Conservation (phyloP, 179 eudicot species). For the Camellia oleifera region DNA sequence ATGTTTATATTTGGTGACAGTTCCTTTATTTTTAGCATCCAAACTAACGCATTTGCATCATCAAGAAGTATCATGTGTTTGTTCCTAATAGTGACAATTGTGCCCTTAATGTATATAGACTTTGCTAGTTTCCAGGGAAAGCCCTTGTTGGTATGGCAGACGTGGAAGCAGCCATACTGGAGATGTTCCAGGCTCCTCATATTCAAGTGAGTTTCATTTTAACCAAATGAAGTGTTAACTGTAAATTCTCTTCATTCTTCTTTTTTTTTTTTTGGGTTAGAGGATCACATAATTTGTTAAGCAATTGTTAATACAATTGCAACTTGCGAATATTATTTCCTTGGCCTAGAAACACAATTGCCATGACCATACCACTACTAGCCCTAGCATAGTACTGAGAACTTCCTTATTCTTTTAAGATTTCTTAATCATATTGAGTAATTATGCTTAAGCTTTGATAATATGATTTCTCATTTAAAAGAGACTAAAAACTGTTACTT, state of each 20-base stretch:
- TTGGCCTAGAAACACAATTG: background rate
- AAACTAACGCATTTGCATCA: slow-evolving; percentile 5
- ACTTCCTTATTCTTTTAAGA: too few relatives aligned
- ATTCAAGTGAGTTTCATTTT: slow-evolving; percentile 59
- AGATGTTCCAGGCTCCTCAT: slow-evolving; percentile 99
- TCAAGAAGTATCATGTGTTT: background rate
- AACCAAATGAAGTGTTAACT: background rate
- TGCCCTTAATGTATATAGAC: background rate
- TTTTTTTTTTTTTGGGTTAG: background rate
- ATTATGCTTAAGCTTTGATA: too few relatives aligned
- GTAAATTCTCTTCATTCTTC: background rate
- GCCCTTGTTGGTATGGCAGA: slow-evolving; percentile 73
- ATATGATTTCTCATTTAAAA: too few relatives aligned
- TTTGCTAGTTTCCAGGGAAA: slow-evolving; percentile 49
- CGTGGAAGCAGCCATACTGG: slow-evolving; percentile 92
- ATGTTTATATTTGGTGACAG: background rate
- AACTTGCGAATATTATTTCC: background rate
- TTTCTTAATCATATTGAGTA: too few relatives aligned
- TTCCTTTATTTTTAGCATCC: background rate
- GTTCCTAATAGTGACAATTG: background rate
- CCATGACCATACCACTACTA: too few relatives aligned
- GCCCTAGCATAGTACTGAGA: too few relatives aligned
- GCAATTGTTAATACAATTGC: background rate
- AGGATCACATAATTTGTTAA: background rate
- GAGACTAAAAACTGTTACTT: too few relatives aligned